Evolutionary conservation across 2,329 filamentous ascomycete genomes (phyloP).

Genomic region (Zalaria obscura): DNA sequence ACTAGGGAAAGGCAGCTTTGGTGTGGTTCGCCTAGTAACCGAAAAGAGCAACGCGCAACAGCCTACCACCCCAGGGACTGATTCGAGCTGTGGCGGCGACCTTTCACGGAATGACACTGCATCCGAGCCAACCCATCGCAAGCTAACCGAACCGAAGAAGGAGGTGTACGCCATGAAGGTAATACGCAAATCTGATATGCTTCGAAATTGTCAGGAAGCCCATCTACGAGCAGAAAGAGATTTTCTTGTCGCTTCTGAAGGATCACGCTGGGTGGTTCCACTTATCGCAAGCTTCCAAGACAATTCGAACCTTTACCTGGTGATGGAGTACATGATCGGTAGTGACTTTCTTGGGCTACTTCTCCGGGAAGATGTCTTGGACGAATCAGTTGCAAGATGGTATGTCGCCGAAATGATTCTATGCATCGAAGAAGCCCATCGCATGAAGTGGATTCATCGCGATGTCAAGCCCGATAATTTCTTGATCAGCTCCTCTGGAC

Average conservation of each 20-base stretch:
- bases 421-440: constrained; percentile 84
- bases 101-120: background rate
- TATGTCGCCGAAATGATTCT: constrained; percentile 94
- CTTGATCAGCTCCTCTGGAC: constrained; percentile 72
- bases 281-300: constrained; percentile 86
- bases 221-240: constrained; percentile 85
- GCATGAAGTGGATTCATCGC: constrained; percentile 79
- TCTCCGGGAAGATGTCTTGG: constrained; percentile 70
- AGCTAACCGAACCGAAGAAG: constrained; percentile 17
- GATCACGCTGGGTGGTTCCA: constrained; percentile 82
- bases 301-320: constrained; percentile 66
- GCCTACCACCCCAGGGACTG: background rate
- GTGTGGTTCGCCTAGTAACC: constrained; percentile 73
- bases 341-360: constrained; percentile 84
- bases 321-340: constrained; percentile 98
- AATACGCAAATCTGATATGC: constrained; percentile 86
- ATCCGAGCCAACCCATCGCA: background rate
- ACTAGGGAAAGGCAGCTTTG: constrained; percentile 87
- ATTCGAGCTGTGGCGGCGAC: background rate
- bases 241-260: constrained; percentile 76
- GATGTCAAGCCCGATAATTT: constrained; percentile 98
- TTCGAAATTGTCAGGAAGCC: constrained; percentile 80
- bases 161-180: constrained; percentile 93
- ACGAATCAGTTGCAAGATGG: constrained; percentile 65
- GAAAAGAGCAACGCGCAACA: constrained; percentile 25